Percentiles rank a stretch among this genome's conserved stretches.
Evolutionary conservation across 2,329 filamentous ascomycete genomes (phyloP).

Genomic region (Boeremia lycopersici): DNA sequence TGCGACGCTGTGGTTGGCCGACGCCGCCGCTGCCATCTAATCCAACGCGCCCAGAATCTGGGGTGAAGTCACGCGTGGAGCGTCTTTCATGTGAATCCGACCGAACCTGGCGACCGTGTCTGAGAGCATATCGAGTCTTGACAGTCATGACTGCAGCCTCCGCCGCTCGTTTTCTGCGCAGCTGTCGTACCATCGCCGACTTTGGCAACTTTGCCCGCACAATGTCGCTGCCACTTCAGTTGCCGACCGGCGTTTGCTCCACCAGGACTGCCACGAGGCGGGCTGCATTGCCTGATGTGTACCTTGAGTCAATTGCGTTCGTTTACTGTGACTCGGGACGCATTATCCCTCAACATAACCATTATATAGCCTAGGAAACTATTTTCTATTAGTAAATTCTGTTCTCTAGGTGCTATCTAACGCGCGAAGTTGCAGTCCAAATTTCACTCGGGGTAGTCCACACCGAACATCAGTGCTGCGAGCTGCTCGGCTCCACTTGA

Average conservation of each 20-base stretch:
- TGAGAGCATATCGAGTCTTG: constrained; percentile 3
- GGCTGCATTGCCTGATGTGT: constrained; percentile 26
- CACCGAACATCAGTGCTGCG: constrained; percentile 10
- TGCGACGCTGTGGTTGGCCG: constrained; percentile 11
- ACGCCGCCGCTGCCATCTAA: constrained; percentile 10
- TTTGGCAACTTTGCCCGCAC: constrained; percentile 29
- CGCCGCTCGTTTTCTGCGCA: not conserved
- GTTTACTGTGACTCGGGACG: not conserved
- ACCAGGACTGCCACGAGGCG: constrained; percentile 21
- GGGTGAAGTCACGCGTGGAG: constrained; percentile 16
- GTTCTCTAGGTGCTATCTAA: too few relatives aligned
- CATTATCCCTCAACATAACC: not conserved
- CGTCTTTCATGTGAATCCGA: constrained; percentile 18
- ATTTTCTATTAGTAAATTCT: too few relatives aligned
- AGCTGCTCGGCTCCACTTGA: constrained; percentile 13
- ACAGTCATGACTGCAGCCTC: not conserved
- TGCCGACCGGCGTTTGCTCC: constrained; percentile 36
- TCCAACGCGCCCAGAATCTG: constrained; percentile 12
- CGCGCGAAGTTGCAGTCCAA: too few relatives aligned
- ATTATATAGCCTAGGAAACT: too few relatives aligned
- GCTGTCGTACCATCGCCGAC: constrained; percentile 6
- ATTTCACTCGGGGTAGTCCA: constrained; percentile 6
- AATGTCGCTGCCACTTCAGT: constrained; percentile 18
- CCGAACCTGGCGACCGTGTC: constrained; percentile 1
- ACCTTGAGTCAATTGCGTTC: not conserved